These are phyloP conservation scores for Ogataea hybrid DNA, from an alignment of 1,139 yeast genomes.

Conservation along the genomic window DNA sequence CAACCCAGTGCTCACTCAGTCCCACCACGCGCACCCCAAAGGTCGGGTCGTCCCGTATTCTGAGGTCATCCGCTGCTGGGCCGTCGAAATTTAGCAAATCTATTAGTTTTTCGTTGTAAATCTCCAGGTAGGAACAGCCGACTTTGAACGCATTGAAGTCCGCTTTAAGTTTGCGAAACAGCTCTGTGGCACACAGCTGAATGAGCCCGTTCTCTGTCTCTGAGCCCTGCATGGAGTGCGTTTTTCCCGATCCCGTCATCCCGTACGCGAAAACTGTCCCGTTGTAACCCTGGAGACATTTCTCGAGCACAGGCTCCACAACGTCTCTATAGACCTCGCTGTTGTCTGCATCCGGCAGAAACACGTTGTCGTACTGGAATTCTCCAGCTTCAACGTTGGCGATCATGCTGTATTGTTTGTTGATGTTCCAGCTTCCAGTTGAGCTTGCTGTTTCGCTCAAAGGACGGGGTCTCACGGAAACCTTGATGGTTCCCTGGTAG, in stretches of 20 bases:
- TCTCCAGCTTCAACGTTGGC: slow-evolving; percentile 51
- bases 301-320: slow-evolving; percentile 60
- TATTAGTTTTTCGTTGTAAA: slow-evolving; percentile 81
- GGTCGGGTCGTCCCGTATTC: slow-evolving; percentile 70
- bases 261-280: slow-evolving; percentile 94
- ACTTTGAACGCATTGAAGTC: slow-evolving; percentile 39
- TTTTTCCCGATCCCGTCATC: slow-evolving; percentile 96
- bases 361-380: slow-evolving; percentile 77
- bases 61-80: slow-evolving; percentile 45
- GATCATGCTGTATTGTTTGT: slow-evolving; percentile 41
- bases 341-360: slow-evolving; percentile 51
- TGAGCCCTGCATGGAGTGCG: slow-evolving; percentile 85
- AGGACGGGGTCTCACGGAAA: slow-evolving; percentile 56
- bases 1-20: slow-evolving; percentile 57
- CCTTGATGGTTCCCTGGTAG: slow-evolving; percentile 50
- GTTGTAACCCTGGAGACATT: slow-evolving; percentile 76
- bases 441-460: slow-evolving; percentile 23
- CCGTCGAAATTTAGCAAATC: slow-evolving; percentile 54
- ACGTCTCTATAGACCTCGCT: slow-evolving; percentile 57
- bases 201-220: slow-evolving; percentile 72
- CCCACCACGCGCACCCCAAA: slow-evolving; percentile 82
- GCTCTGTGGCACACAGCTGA: slow-evolving; percentile 65
- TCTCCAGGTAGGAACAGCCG: slow-evolving; percentile 75
- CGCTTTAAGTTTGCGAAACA: slow-evolving; percentile 51
- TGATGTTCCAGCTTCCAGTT: slow-evolving; percentile 45